These are phyloP conservation scores for Aspergillus japonicus DNA, from an alignment of 2,329 filamentous ascomycete species.

Conservation along the genomic window DNA sequence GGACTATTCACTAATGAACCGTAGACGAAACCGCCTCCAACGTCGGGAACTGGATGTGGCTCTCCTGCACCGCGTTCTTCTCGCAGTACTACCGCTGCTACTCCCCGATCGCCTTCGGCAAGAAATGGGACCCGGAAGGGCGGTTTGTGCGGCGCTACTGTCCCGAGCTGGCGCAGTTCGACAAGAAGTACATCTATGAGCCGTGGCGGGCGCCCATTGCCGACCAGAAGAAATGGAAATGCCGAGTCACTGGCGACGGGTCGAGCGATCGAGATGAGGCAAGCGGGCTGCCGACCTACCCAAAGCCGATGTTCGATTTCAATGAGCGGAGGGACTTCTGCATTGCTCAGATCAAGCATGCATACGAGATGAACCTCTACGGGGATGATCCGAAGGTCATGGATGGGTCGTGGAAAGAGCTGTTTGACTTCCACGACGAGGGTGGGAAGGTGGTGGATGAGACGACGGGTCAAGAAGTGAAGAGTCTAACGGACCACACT, in stretches of 20 bases:
- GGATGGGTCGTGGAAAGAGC: constrained; percentile 58
- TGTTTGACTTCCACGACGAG: constrained; percentile 37
- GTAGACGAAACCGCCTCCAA: constrained; percentile 29
- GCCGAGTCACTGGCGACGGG: constrained; percentile 59
- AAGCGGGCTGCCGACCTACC: constrained; percentile 56
- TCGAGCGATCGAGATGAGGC: constrained; percentile 36
- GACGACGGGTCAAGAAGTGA: background rate
- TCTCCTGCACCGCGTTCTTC: constrained; percentile 73
- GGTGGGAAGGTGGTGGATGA: background rate
- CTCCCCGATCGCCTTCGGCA: constrained; percentile 67
- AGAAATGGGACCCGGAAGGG: constrained; percentile 71
- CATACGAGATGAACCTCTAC: constrained; percentile 64
- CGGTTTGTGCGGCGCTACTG: constrained; percentile 63
- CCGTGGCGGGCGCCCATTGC: constrained; percentile 70
- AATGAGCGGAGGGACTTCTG: constrained; percentile 60
- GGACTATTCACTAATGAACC: background rate
- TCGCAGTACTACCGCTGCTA: constrained; percentile 26
- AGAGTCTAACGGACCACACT: background rate
- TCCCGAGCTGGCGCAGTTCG: constrained; percentile 62
- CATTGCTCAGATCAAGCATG: constrained; percentile 66
- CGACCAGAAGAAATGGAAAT: constrained; percentile 68
- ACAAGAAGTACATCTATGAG: constrained; percentile 74
- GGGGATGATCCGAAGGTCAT: constrained; percentile 58
- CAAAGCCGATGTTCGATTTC: constrained; percentile 78
- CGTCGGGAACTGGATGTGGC: constrained; percentile 46